These are phyloP conservation scores for Mitragyna speciosa DNA, from an alignment of 257 asterid genomes.

Conservation along the genomic window DNA sequence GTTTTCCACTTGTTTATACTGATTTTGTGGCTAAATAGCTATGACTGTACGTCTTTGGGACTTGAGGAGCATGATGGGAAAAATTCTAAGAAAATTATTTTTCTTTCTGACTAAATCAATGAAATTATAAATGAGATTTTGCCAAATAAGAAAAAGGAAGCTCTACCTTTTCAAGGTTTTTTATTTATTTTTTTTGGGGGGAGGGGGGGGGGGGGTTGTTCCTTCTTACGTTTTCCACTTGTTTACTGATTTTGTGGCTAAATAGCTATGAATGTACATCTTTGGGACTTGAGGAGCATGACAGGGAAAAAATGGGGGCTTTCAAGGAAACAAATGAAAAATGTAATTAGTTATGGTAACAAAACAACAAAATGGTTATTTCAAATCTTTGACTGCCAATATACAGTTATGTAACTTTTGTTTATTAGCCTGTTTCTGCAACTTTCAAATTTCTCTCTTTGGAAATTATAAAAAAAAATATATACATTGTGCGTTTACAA, in stretches of 20 bases:
- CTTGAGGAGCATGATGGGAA: too few relatives aligned
- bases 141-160: background rate
- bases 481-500: background rate
- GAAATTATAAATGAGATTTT: background rate
- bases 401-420: background rate
- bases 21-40: background rate
- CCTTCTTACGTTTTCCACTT: background rate
- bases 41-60: too few relatives aligned
- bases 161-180: background rate
- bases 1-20: background rate
- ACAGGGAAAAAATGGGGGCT: background rate
- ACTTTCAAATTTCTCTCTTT: too few relatives aligned
- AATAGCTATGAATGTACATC: background rate
- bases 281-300: background rate
- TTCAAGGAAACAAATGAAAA: background rate
- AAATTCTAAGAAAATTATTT: background rate
- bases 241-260: background rate
- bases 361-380: background rate
- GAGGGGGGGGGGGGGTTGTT: too few relatives aligned
- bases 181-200: too few relatives aligned
- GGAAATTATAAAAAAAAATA: too few relatives aligned
- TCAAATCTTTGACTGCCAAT: background rate
- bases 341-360: background rate
- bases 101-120: background rate
- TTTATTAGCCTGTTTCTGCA: background rate